Evolutionary conservation across 108 stramenopile genomes (phyloP).

Genomic region (Aureococcus anophagefferens): DNA sequence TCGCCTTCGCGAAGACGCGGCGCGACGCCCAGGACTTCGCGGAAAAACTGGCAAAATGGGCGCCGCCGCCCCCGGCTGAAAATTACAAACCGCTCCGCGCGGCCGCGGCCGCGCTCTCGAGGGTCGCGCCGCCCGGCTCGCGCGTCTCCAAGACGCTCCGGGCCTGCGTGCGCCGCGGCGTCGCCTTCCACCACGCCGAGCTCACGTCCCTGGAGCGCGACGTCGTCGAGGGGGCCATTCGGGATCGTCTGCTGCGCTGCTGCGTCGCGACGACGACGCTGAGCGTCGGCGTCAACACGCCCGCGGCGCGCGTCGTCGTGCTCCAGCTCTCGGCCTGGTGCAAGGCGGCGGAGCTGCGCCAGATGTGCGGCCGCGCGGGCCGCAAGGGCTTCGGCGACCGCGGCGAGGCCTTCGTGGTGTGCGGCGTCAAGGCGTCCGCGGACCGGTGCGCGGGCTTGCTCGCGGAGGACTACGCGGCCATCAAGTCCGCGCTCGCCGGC

Average conservation of each 20-base stretch:
- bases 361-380: not conserved
- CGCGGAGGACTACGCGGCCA: too few relatives aligned
- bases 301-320: not conserved
- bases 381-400: not conserved
- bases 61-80: not conserved
- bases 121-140: not conserved
- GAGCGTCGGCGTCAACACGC: not conserved
- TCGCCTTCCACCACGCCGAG: not conserved
- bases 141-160: not conserved
- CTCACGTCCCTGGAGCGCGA: not conserved
- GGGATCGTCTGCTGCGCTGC: not conserved
- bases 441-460: too few relatives aligned
- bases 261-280: not conserved
- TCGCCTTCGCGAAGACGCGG: too few relatives aligned
- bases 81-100: too few relatives aligned
- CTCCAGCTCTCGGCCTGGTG: too few relatives aligned
- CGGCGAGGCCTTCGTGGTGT: too few relatives aligned
- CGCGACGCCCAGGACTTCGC: too few relatives aligned
- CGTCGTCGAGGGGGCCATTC: not conserved
- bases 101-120: not conserved
- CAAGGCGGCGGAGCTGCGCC: not conserved
- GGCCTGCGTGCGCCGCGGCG: not conserved
- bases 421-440: too few relatives aligned
- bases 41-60: not conserved
- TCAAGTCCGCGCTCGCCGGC: too few relatives aligned